These are phyloP conservation scores for Trichoderma sp. DNA, from an alignment of 2,329 filamentous ascomycete genomes.

Conservation along the genomic window DNA sequence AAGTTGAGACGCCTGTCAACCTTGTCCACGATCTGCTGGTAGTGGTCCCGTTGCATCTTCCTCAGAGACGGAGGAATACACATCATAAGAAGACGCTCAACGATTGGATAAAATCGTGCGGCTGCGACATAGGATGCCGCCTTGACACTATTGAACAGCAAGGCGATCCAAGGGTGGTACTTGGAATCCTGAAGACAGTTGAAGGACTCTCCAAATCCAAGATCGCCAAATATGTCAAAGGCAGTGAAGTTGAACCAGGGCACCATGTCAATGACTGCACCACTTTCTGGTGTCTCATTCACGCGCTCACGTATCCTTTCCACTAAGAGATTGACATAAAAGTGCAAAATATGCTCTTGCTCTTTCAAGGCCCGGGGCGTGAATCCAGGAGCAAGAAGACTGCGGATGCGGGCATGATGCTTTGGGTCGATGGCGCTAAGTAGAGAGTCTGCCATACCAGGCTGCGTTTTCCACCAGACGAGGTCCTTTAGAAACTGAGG, in stretches of 20 bases:
- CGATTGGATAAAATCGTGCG: conserved; percentile 9
- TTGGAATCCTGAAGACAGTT: conserved; percentile 17
- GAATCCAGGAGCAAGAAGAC: conserved; percentile 1
- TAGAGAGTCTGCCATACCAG: conserved; percentile 24
- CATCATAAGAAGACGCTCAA: conserved; percentile 6
- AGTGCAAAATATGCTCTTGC: conserved; percentile 30
- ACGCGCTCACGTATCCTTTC: conserved; percentile 22
- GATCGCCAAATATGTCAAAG: conserved; percentile 29
- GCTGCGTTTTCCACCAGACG: conserved; percentile 29
- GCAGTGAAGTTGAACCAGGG: conserved; percentile 31
- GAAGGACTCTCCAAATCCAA: conserved; percentile 24
- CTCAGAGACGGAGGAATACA: background rate
- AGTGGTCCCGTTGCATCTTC: background rate
- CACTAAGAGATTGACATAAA: conserved; percentile 29
- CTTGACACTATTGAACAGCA: conserved; percentile 20
- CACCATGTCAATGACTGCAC: conserved; percentile 20
- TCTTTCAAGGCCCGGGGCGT: conserved; percentile 25
- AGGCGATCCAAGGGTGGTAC: conserved; percentile 21
- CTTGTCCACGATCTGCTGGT: conserved; percentile 27
- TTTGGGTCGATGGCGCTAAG: conserved; percentile 30
- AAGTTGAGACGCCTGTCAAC: conserved; percentile 25
- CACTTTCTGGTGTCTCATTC: conserved; percentile 15
- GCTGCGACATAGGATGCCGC: conserved; percentile 6
- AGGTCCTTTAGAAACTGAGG: conserved; percentile 29
- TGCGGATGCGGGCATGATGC: conserved; percentile 24